Conservation (phyloP, 225 moss, liverwort and hornwort species). For the Takakia lepidozioides region DNA sequence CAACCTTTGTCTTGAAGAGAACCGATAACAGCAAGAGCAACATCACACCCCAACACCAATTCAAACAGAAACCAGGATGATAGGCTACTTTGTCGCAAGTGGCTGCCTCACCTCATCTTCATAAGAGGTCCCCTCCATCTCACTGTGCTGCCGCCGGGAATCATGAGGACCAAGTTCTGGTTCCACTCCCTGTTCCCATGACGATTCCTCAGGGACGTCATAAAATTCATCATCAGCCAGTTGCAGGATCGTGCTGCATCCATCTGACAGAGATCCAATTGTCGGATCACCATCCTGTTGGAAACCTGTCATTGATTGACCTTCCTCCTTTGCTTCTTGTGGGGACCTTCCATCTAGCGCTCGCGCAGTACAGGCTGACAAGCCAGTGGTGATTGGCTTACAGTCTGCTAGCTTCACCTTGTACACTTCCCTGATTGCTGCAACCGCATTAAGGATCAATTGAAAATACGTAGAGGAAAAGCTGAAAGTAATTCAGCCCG, state of each 20-base stretch:
- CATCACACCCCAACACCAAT: too few species aligned
- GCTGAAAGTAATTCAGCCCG: too few species aligned
- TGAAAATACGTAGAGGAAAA: too few species aligned
- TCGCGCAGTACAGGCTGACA: conserved; percentile 12
- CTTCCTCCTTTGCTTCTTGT: conserved; percentile 16
- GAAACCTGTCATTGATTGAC: conserved; percentile 1
- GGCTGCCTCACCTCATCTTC: conserved; percentile 48
- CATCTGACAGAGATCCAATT: conserved; percentile 16
- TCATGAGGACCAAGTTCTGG: conserved; percentile 29
- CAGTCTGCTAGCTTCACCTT: conserved; percentile 54
- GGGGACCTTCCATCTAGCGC: conserved; percentile 11
- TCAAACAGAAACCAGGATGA: background rate
- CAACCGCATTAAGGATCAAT: too few species aligned
- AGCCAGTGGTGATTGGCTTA: conserved; percentile 22
- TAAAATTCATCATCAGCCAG: conserved; percentile 93
- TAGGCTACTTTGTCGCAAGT: too few species aligned
- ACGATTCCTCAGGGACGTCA: conserved; percentile 81
- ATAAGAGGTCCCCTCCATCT: conserved; percentile 57
- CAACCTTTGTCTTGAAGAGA: too few species aligned
- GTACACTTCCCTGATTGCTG: conserved; percentile 87
- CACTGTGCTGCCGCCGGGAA: conserved; percentile 17
- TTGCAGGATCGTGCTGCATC: conserved; percentile 70
- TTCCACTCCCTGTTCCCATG: conserved; percentile 49
- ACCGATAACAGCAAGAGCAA: too few species aligned
- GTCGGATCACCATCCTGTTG: too few species aligned